Evolutionary conservation across 371 early-diverging fungal genomes (phyloP).

Genomic region (Dinochytrium kinnereticum): DNA sequence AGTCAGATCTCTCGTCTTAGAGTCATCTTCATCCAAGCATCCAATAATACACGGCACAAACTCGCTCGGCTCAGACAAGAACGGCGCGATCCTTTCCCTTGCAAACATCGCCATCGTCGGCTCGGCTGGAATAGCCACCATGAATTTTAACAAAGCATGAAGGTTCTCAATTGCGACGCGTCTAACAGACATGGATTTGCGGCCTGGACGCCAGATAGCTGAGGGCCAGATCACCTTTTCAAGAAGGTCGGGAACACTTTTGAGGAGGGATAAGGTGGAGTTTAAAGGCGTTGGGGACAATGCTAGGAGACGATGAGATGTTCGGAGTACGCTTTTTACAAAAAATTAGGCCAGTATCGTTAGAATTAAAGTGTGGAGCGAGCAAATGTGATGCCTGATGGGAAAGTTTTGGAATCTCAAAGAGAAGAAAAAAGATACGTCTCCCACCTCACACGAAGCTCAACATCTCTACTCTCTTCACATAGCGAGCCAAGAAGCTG

Average conservation of each 20-base stretch:
- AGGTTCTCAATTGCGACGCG: slow-evolving; percentile 37
- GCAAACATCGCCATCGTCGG: neutral
- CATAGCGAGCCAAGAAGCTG: slow-evolving; percentile 30
- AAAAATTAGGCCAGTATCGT: no score
- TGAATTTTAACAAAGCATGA: neutral
- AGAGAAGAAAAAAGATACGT: neutral
- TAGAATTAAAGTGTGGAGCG: no score
- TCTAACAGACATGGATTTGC: slow-evolving; percentile 42
- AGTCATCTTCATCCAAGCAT: slow-evolving; percentile 52
- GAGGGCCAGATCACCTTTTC: slow-evolving; percentile 34
- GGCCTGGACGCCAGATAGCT: slow-evolving; percentile 51
- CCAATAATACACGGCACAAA: slow-evolving; percentile 24
- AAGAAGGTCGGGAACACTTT: slow-evolving; percentile 29
- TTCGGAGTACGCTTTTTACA: slow-evolving; percentile 33
- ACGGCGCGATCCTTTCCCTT: neutral
- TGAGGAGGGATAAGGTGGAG: slow-evolving; percentile 18
- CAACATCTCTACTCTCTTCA: slow-evolving; percentile 42
- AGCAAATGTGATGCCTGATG: no score
- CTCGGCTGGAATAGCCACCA: neutral
- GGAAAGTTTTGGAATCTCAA: neutral
- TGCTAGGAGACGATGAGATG: slow-evolving; percentile 28
- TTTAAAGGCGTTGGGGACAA: slow-evolving; percentile 24
- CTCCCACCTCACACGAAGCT: slow-evolving; percentile 47
- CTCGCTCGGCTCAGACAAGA: slow-evolving; percentile 11
- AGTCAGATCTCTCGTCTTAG: slow-evolving; percentile 30